Conservation (phyloP, 331 rosid species). For the Spiraea crenata region DNA sequence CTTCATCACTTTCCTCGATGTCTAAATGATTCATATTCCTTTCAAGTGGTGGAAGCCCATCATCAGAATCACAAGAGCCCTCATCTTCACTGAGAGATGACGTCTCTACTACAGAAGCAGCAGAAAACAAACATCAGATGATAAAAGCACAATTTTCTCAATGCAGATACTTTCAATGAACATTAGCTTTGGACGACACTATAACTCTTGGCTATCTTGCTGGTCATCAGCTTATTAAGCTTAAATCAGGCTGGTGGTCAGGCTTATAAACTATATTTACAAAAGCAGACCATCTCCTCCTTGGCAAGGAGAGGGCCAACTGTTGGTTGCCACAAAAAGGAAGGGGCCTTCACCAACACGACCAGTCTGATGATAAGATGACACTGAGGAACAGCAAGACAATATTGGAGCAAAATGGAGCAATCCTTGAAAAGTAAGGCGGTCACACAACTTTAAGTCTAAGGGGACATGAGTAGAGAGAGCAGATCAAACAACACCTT, state of each 20-base stretch:
- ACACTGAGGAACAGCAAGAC: background rate
- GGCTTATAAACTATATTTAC: too few species aligned
- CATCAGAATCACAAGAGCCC: slow-evolving; percentile 68
- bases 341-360: background rate
- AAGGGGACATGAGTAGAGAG: background rate
- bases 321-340: background rate
- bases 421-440: background rate
- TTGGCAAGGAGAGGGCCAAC: background rate
- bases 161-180: background rate
- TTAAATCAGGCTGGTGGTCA: too few species aligned
- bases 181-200: background rate
- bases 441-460: background rate
- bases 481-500: background rate
- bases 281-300: background rate
- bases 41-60: slow-evolving; percentile 90
- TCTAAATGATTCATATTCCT: slow-evolving; percentile 78
- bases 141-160: background rate
- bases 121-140: slow-evolving; percentile 2
- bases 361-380: slow-evolving; percentile 1
- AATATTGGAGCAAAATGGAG: background rate
- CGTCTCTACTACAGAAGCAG: slow-evolving; percentile 34
- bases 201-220: too few species aligned
- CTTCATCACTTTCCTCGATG: slow-evolving; percentile 58
- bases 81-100: slow-evolving; percentile 33
- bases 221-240: too few species aligned